Conservation (phyloP, 805 yeast species). For the Yamadazyma scolyti region DNA sequence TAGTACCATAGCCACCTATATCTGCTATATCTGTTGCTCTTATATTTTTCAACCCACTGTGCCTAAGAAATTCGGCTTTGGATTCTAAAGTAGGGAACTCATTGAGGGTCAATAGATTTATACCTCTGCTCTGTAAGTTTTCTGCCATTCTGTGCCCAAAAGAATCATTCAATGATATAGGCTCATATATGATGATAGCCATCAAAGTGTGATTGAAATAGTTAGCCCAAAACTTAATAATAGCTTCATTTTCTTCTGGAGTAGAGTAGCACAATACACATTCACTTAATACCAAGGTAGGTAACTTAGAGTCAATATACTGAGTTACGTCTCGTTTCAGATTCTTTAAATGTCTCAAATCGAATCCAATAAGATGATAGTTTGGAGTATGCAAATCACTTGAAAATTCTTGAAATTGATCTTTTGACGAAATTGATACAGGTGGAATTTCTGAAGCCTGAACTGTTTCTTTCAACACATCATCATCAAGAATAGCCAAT, state of each 20-base stretch:
- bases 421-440: slow-evolving; percentile 12
- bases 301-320: slow-evolving; percentile 29
- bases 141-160: slow-evolving; percentile 69
- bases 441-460: slow-evolving; percentile 4
- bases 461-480: slow-evolving; percentile 23
- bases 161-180: slow-evolving; percentile 57
- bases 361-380: slow-evolving; percentile 55
- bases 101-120: slow-evolving; percentile 55
- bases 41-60: slow-evolving; percentile 24
- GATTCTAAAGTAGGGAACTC: slow-evolving; percentile 44
- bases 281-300: slow-evolving; percentile 67
- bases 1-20: slow-evolving; percentile 33
- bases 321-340: slow-evolving; percentile 11
- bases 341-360: slow-evolving; percentile 40
- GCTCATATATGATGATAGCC: slow-evolving; percentile 59
- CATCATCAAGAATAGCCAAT: slow-evolving; percentile 36
- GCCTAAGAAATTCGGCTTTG: slow-evolving; percentile 20
- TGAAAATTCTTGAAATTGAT: slow-evolving; percentile 19
- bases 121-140: slow-evolving; percentile 59
- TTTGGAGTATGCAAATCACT: slow-evolving; percentile 30
- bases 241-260: slow-evolving; percentile 43
- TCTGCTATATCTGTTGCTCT: slow-evolving; percentile 45
- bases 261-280: slow-evolving; percentile 72
- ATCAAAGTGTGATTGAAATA: slow-evolving; percentile 16
- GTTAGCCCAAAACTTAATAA: slow-evolving; percentile 41